A percentile compares a stretch with the other conserved stretches of the same genome.
Conservation (phyloP, 2,329 filamentous ascomycete species). For the Thyridium curvatum region DNA sequence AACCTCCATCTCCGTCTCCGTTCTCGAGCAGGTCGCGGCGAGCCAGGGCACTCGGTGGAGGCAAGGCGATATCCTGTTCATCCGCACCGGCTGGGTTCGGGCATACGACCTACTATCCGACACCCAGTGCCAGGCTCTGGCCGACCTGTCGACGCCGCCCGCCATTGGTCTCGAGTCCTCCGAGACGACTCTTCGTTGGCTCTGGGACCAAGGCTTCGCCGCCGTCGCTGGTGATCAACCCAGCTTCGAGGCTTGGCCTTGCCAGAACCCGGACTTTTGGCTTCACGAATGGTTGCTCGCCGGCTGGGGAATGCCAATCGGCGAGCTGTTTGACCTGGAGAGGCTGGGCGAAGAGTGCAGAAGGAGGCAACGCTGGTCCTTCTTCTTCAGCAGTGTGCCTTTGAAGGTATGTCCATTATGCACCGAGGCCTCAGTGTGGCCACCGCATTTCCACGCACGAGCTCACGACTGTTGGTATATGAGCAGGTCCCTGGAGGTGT, state of each 20-base stretch:
- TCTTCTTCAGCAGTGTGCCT: conserved; percentile 9
- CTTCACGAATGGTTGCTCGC: conserved; percentile 12
- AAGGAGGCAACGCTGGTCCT: conserved; percentile 23
- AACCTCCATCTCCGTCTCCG: conserved; percentile 32
- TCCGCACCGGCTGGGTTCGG: conserved; percentile 45
- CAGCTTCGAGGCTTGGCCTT: conserved; percentile 37
- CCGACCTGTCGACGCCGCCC: too few relatives aligned
- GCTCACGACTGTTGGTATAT: not conserved
- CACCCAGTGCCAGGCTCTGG: too few relatives aligned
- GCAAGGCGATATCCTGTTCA: conserved; percentile 49
- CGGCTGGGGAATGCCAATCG: conserved; percentile 20
- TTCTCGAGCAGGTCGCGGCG: conserved; percentile 35
- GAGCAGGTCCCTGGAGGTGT: conserved; percentile 3
- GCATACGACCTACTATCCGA: conserved; percentile 20
- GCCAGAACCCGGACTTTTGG: conserved; percentile 15
- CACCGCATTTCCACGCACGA: too few relatives aligned
- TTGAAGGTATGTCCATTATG: conserved; percentile 5
- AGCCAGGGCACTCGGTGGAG: conserved; percentile 34
- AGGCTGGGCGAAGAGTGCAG: conserved; percentile 27
- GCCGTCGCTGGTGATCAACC: conserved; percentile 52
- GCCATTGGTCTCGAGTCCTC: conserved; percentile 37
- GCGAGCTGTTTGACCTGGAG: conserved; percentile 39
- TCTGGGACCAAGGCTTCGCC: conserved; percentile 52
- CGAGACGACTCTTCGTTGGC: conserved; percentile 43
- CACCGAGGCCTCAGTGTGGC: too few relatives aligned